Evolutionary conservation across 352 stramenopile species (phyloP), one percentile per base, ranked within the genome.

Genomic region (Halophytophthora batemanensis): DNA sequence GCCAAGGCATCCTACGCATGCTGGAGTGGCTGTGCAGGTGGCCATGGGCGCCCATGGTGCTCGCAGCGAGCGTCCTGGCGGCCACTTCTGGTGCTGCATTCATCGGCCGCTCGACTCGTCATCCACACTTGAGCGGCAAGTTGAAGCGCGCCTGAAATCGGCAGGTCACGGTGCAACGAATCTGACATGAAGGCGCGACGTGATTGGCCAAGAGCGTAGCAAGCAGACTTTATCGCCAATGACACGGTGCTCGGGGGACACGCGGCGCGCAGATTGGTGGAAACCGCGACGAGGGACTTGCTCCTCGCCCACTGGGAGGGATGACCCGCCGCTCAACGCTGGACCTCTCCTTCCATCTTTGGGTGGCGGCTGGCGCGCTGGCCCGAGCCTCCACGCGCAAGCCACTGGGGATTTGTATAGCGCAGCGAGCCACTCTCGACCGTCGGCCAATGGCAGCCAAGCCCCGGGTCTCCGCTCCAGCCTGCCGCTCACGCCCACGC

Each of bases 201-300:
- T 23, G 55, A 69, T 65, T 69, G 60, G 60, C 18, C 39, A 23
- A 29, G 48, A 53, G 50, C 56, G 33, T 45, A 35, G 8, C 49
- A 45, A 61, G 61, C 56, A 17, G 39, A n/a, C n/a, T 28, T 36
- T 25, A 38, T 12, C 12, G 19, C 21, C 34, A 38, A 47, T 36
- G 35, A 11, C 14, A 5, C 21, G 51, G 19, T 37, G 34, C 58
- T 66, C 62, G 58, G 57, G 40, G 19, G 39, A 60, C 46, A 43
- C 46, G 29, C 14, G 38, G 23, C 29, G 48, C 25, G 14, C 17
- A 14, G 7, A 40, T 40, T 40, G 35, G 35, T 40, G 17, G 35
- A 40, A 40, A 40, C 8, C 35, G 35, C 35, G 35, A 31, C 25
- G 25, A 31, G 25, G 25, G 4, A 31, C 29, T 31, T 36, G 31